These are phyloP conservation scores for Suillus subalutaceus DNA, from an alignment of 768 basidiomycete genomes.

Conservation along the genomic window DNA sequence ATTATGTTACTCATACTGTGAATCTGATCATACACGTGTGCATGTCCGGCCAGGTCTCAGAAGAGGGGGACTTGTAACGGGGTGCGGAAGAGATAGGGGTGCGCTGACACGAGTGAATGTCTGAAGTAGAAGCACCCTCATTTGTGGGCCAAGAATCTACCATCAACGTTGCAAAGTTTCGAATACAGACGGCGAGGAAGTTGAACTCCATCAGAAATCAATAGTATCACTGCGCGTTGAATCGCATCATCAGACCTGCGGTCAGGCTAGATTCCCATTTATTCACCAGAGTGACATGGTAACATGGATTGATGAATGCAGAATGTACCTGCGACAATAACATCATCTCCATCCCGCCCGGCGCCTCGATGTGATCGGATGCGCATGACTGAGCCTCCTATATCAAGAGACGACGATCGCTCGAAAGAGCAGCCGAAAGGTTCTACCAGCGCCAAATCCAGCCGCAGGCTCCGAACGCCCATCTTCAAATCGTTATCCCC, in stretches of 20 bases:
- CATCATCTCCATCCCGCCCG: background rate
- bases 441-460: background rate
- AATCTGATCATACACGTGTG: background rate
- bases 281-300: background rate
- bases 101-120: background rate
- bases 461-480: background rate
- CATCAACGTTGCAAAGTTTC: background rate
- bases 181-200: background rate
- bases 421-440: no score
- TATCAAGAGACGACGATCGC: constrained; percentile 4
- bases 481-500: background rate
- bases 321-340: background rate
- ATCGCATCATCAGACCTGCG: no score
- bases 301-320: background rate
- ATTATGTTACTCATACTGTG: background rate
- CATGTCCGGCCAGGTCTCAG: background rate
- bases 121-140: background rate
- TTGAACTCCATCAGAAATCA: background rate
- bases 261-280: background rate
- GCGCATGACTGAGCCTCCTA: background rate
- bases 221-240: background rate
- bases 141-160: background rate
- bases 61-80: background rate
- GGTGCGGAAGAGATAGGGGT: background rate
- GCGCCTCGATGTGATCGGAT: background rate